Base-by-base conservation (phyloP, 257 asterid species). In the Jacaranda mimosifolia region DNA sequence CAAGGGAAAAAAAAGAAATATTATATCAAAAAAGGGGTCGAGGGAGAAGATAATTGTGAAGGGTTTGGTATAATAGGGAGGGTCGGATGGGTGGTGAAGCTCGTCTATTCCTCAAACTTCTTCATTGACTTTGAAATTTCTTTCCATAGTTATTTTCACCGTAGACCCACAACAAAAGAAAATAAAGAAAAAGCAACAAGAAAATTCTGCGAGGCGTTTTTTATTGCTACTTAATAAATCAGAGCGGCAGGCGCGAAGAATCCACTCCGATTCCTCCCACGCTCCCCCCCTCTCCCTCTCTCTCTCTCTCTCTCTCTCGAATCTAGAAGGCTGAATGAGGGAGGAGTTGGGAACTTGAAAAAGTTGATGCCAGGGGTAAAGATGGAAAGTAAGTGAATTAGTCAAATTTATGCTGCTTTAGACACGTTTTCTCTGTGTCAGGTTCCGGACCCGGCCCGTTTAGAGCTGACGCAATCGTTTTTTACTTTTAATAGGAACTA, bases 41-140 rank as follows among this genome's bases (percentile, higher is more conserved):
- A 48, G 39, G 51, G 56, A 77, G 51, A 58, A 58, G 80, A 43
- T 51, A 43, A 72, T 73, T 80, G 72, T 32, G 39, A 63, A 55
- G 84, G 83, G 56, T 83, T 83, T 74, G 80, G 78, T 55, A 74
- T 32, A 68, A 75, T 45, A 56, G 18, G 63, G 73, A 49, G 19
- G 74, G 69, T 11, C 68, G 18, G 78, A 70, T 51, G 65, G 60
- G 77, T 68, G 81, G 69, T 70, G 64, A 74, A 68, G 73, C 80
- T 77, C 72, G 66, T 55, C 69, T 35, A 42, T 43, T 60, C 6
- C 48, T 35, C 62, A 51, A 68, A 45, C 80, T 80, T 80, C 74
- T 68, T 66, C 62, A 79, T 79, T 86, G 90, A 83, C 90, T 83
- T 83, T 74, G 85, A 86, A 81, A 75, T 68, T 75, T 86, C 86